phyloP scores from a whole-genome alignment of 108 stramenopile species.

The Stephanodiscus minutulus region DNA sequence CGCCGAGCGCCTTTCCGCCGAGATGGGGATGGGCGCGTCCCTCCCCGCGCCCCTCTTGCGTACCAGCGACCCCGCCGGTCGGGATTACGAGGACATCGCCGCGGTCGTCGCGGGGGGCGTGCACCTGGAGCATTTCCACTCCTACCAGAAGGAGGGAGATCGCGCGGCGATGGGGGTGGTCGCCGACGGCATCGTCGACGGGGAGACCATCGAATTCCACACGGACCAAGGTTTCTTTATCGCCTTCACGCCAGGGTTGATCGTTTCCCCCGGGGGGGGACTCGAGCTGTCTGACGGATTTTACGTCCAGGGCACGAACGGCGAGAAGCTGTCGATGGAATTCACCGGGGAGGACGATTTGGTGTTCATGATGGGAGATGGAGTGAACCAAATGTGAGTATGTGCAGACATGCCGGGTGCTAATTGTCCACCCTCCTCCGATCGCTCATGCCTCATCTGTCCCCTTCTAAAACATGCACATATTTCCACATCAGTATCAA shows the following conservation, averaged over 20 bases:
- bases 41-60: constrained; percentile 33
- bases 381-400: constrained; percentile 70
- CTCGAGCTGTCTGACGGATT: constrained; percentile 34
- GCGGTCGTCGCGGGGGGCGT: constrained; percentile 66
- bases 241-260: constrained; percentile 75
- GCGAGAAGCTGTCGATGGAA: constrained; percentile 42
- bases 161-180: not conserved
- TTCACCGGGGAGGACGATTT: constrained; percentile 65
- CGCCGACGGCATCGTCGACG: not conserved
- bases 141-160: constrained; percentile 51
- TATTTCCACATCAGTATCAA: constrained; percentile 35
- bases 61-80: not conserved
- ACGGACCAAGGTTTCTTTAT: constrained; percentile 79
- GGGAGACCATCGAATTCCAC: constrained; percentile 70
- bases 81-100: constrained; percentile 31
- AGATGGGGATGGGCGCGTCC: constrained; percentile 21
- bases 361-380: constrained; percentile 83
- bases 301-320: constrained; percentile 41
- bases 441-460: not conserved
- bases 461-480: not conserved
- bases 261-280: constrained; percentile 6
- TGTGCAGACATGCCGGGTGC: not conserved
- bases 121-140: constrained; percentile 88
- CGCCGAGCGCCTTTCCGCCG: constrained; percentile 23
- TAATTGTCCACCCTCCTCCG: not conserved